A percentile compares a stretch with the other conserved stretches of the same genome.
phyloP scores from a whole-genome alignment of 371 early-diverging fungal genomes.

The Synchytrium microbalum region DNA sequence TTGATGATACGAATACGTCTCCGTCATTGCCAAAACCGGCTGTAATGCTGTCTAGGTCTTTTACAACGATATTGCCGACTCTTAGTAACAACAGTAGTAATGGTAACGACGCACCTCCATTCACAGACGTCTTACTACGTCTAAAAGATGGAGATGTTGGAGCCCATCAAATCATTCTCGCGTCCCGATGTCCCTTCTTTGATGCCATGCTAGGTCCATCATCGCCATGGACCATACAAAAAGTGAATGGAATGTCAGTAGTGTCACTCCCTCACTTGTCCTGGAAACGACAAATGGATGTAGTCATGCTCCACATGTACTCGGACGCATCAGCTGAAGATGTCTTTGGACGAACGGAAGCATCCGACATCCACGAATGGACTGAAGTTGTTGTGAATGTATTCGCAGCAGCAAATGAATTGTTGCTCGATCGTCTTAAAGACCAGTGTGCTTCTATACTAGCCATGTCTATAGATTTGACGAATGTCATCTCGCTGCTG shows the following conservation, averaged over 20 bases:
- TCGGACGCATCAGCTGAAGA: constrained; percentile 33
- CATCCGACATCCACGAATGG: constrained; percentile 40
- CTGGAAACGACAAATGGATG: too few species aligned
- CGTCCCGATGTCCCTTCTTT: constrained; percentile 59
- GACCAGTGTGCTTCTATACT: constrained; percentile 43
- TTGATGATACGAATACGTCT: too few species aligned
- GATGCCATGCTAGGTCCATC: constrained; percentile 43
- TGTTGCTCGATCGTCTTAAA: constrained; percentile 52
- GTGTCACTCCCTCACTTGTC: constrained; percentile 45
- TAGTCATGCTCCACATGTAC: constrained; percentile 49
- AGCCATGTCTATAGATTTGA: constrained; percentile 38
- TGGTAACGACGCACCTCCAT: background rate
- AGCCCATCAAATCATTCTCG: constrained; percentile 23
- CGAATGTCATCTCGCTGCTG: constrained; percentile 43
- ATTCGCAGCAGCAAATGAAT: constrained; percentile 55
- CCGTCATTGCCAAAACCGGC: too few species aligned
- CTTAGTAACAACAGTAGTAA: too few species aligned
- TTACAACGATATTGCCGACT: too few species aligned
- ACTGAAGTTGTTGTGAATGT: constrained; percentile 45
- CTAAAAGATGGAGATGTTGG: constrained; percentile 19
- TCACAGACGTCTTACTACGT: constrained; percentile 19
- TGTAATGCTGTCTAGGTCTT: too few species aligned
- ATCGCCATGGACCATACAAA: constrained; percentile 43
- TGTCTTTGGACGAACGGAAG: constrained; percentile 33
- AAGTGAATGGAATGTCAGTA: constrained; percentile 25